Evolutionary conservation across 73 alveolate genomes (phyloP).

Genomic region (Durusdinium trenchii): DNA sequence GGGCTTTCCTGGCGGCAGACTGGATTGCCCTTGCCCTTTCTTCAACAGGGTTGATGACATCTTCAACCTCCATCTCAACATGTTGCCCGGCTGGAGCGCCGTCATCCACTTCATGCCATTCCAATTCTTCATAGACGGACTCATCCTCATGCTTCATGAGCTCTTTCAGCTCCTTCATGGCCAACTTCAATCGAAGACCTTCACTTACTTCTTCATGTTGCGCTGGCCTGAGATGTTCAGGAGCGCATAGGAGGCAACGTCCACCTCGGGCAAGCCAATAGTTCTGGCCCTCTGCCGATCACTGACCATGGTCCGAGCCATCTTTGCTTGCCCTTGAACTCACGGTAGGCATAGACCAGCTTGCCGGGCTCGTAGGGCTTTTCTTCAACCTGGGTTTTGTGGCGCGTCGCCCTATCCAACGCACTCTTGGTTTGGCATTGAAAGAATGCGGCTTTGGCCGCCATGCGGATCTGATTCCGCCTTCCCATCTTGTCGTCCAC

Average conservation of each 20-base stretch:
- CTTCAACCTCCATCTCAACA: not conserved
- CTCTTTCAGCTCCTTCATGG: not conserved
- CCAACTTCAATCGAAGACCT: not conserved
- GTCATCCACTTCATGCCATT: not conserved
- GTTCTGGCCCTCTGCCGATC: slow-evolving; percentile 45
- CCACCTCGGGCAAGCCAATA: slow-evolving; percentile 26
- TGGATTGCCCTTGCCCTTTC: too few relatives aligned
- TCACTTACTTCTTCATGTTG: not conserved
- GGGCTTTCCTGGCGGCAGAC: too few relatives aligned
- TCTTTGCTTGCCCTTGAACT: not conserved
- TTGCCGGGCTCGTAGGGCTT: not conserved
- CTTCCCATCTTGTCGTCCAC: not conserved
- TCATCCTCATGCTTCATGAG: not conserved
- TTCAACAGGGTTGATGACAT: not conserved
- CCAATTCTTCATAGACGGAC: not conserved
- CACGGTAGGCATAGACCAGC: not conserved
- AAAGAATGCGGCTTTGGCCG: not conserved
- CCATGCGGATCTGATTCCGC: not conserved
- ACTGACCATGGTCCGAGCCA: slow-evolving; percentile 12
- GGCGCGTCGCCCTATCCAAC: not conserved
- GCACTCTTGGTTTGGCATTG: not conserved
- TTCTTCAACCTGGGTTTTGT: not conserved
- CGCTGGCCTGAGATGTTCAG: slow-evolving; percentile 24
- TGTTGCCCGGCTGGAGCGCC: too few relatives aligned
- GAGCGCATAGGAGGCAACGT: not conserved